These are phyloP conservation scores for Endocladia muricata DNA, from an alignment of 31 red algal species.

Conservation along the genomic window DNA sequence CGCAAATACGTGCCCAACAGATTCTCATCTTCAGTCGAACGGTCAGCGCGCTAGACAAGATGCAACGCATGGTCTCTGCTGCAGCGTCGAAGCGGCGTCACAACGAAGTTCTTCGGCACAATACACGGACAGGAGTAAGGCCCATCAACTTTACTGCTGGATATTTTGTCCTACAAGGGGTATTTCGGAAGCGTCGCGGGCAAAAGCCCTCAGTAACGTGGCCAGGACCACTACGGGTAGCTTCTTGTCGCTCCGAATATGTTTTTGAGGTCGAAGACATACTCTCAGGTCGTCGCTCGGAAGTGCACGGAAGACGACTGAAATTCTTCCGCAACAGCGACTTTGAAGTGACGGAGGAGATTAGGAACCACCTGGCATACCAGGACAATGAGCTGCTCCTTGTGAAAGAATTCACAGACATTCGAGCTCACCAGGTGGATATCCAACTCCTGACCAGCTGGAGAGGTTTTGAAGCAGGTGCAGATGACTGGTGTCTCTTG, in stretches of 20 bases:
- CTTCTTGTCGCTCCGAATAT: neutral
- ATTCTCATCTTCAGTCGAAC: neutral
- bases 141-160: conserved; percentile 16
- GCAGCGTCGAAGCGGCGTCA: neutral
- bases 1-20: neutral
- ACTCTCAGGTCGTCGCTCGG: neutral
- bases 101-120: neutral
- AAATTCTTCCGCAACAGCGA: conserved; percentile 32
- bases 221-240: neutral
- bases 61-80: conserved; percentile 31
- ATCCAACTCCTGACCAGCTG: neutral
- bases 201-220: neutral
- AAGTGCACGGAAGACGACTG: conserved; percentile 12
- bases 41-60: neutral
- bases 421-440: neutral
- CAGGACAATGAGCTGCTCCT: conserved; percentile 10
- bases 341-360: neutral
- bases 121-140: conserved; percentile 5
- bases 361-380: neutral
- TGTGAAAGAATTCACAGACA: conserved; percentile 4
- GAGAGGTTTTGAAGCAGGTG: neutral
- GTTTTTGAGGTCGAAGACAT: conserved; percentile 12
- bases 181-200: neutral
- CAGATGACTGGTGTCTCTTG: neutral
- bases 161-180: conserved; percentile 23